phyloP scores from a whole-genome alignment of 495 filamentous ascomycete genomes.

The Lasiosphaeria ovina region DNA sequence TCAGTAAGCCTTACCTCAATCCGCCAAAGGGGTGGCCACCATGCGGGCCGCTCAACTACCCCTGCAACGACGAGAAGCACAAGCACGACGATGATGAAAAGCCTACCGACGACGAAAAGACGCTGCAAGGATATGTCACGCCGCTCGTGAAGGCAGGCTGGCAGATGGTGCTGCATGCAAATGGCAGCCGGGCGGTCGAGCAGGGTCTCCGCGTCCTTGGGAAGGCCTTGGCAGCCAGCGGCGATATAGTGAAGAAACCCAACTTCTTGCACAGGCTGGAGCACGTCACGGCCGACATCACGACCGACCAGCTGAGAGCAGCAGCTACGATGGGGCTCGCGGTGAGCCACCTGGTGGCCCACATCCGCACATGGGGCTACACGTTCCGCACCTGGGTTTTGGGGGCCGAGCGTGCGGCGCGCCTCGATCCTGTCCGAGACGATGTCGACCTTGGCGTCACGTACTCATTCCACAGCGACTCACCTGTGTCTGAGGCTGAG shows the following conservation, averaged over 20 bases:
- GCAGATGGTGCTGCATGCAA: slow-evolving; percentile 16
- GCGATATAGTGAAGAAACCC: not conserved
- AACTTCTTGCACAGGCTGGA: slow-evolving; percentile 13
- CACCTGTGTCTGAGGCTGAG: slow-evolving; percentile 4
- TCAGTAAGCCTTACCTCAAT: slow-evolving; percentile 9
- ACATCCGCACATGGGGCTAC: slow-evolving; percentile 12
- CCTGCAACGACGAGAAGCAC: not conserved
- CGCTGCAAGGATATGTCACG: slow-evolving; percentile 1
- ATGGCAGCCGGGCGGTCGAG: slow-evolving; percentile 12
- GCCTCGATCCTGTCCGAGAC: slow-evolving; percentile 15
- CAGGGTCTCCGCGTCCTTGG: slow-evolving; percentile 6
- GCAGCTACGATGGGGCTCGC: slow-evolving; percentile 4
- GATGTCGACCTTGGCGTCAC: slow-evolving; percentile 8
- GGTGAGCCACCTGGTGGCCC: slow-evolving; percentile 17
- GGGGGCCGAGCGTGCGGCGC: not conserved
- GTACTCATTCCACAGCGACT: slow-evolving; percentile 20
- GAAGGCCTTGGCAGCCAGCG: not conserved
- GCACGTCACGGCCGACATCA: slow-evolving; percentile 16
- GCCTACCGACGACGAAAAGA: not conserved
- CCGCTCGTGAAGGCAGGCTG: slow-evolving; percentile 7
- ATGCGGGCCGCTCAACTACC: slow-evolving; percentile 5
- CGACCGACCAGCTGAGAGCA: not conserved
- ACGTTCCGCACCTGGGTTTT: slow-evolving; percentile 10
- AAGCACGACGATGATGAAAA: too few relatives aligned
- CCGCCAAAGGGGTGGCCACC: not conserved